Evolutionary conservation across 2,329 filamentous ascomycete species (phyloP), one percentile per base, ranked within the genome.

Genomic region (Aspergillus hiratsukae): DNA sequence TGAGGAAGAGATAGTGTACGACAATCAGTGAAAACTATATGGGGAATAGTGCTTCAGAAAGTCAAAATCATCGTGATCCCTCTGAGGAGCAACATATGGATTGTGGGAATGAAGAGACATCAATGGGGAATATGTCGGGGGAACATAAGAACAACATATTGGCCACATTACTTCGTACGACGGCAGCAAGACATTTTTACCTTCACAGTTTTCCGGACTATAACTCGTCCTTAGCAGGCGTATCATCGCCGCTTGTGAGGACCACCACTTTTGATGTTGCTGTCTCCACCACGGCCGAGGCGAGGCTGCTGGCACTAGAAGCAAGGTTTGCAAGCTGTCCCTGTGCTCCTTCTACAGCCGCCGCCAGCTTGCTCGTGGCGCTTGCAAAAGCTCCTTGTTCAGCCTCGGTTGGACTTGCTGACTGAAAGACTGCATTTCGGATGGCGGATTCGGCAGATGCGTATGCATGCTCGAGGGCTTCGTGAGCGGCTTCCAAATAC

Each of bases 381-480:
- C 69, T 71, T 46, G 72, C 69, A 11, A 72, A 46, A n/a, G 64
- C 69, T n/a, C 67, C 69, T 40, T 73, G 66, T 57, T 75, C 41
- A 14, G 19, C 41, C 23, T 45, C 41, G 8, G 41, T 45, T 10
- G 41, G 41, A 23, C n/a, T 45, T 3, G 41, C 41, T 19, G 41
- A 23, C 19, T 23, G 41, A 61, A 83, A 86, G 53, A 87, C 76
- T 3, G 83, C 83, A 51, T 76, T 75, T 14, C 77, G 82, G 55
- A 86, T 81, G 2, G 80, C 83, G 25, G 74, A 74, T 57, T 81
- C 80, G 9, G 84, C 84, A 43, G 79, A 81, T 7, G 76, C 73
- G 7, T 80, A 82, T 5, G 83, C 80, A n/a, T 78, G 77, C 1
- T 78, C 74, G 55, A 87, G 78, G 48, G 76, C 79, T 45, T 75